Base-by-base conservation (phyloP, 306 rosid genomes). In the Quercus parvula region DNA sequence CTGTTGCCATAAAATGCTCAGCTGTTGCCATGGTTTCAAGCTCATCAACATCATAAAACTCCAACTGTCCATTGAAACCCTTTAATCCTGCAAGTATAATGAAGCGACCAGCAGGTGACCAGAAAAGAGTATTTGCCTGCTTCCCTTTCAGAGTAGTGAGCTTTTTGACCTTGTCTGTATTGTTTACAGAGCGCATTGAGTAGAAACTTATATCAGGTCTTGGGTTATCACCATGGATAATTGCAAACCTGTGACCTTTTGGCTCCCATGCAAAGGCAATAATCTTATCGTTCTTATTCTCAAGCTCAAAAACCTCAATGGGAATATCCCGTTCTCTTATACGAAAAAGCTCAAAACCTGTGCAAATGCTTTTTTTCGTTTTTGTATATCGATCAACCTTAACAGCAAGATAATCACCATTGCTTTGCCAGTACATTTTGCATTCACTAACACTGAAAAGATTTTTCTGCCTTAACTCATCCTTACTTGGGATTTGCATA, bases 351-450 rank as follows among this genome's bases (percentile, higher is more conserved):
- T 91, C 92, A 88, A 91, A 91, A 70, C 95, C 92, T 0, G 91
- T 89, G 78, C 80, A 89, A 28, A 91, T 91, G 77, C 91, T 89
- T 75, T 91, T 91, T 73, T 89, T 91, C 1, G 95, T 91, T 79
- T 89, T 89, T 2, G 97, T 89, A 33, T 91, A 89, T 8, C 91
- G 90, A 51, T 91, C 97, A 33, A 91, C 97, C 87, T 91, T 81
- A 33, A 91, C 97, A 74, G 94, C 97, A 51, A 91, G 92, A 81
- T 91, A 91, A 71, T 89, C 97, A 62, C 97, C 97, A 77, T 83
- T 85, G 86, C 91, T 89, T 84, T 91, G 97, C 97, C 97, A 91
- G 70, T 91, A 91, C 91, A 89, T 89, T 75, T 89, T 89, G 88
- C 97, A 91, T 75, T 91, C 97, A 64, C 90, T 91, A 25, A 91